Base-by-base conservation (phyloP, 129 eudicot species). In the Cynara cardunculus region DNA sequence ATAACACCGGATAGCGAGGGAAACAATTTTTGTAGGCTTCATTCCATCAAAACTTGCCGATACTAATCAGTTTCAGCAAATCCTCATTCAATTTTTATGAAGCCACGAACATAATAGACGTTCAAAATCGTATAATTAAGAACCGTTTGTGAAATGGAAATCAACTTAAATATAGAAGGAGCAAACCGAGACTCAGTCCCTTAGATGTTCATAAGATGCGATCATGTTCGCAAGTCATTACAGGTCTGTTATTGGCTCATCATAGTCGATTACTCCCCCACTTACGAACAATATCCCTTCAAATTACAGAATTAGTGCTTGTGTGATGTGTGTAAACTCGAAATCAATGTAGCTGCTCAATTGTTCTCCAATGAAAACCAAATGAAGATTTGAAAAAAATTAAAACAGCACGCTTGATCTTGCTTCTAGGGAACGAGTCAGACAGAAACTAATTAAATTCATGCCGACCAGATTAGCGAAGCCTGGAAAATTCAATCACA, bases 141-240 rank as follows among this genome's bases (percentile, higher is more conserved):
- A 7, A 18, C 64, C 1, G 13, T n/a, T 14, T 5, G 2, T 8
- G 64, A 27, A 11, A 30, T 11, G 0, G 0, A 9, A 74, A 24
- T 14, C 0, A 37, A 0, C 0, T 27, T 12, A 10, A 13, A 13
- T n/a, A 24, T 2, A 25, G 2, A 71, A 3, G 53, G n/a, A 5
- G 30, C 24, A 24, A 39, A 19, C 13, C 66, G 75, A 84, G 89
- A 84, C 91, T 90, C 97, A 92, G 95, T 90, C 97, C 97, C 97
- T 92, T 92, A 90, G 97, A 92, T 90, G 97, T 92, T 92, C 97
- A 88, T 80, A 75, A 87, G 69, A 26, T 90, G 97, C 95, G 95
- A 92, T 92, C 97, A 92, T 92, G 0, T 82, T 84, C 97, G 91
- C 95, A 92, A 85, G 44, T 92, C 97, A 92, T 90, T 83, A 89